phyloP scores from a whole-genome alignment of 306 rosid species.

The Vigna reflexopilosa region DNA sequence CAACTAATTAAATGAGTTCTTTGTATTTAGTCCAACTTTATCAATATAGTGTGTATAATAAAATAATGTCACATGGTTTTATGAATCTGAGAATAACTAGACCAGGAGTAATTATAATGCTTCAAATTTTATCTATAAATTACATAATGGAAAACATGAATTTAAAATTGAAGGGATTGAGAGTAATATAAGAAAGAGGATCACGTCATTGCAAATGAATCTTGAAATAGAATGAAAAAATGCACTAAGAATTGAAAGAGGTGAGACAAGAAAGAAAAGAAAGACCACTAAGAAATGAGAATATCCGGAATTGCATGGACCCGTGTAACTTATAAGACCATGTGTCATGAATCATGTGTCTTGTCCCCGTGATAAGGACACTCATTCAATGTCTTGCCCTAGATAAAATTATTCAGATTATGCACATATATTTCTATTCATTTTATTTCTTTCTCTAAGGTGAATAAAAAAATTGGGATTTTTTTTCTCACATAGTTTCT shows the following conservation, averaged over 20 bases:
- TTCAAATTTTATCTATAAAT: not conserved
- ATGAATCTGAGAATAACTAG: not conserved
- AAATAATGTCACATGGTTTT: not conserved
- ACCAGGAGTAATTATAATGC: not conserved
- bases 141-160: not conserved
- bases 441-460: not conserved
- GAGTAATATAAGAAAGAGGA: not conserved
- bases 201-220: not conserved
- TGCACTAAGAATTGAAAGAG: no score
- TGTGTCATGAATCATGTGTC: conserved; percentile 31
- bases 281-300: not conserved
- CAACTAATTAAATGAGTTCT: not conserved
- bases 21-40: not conserved
- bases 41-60: not conserved
- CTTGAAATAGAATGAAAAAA: not conserved
- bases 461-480: no score
- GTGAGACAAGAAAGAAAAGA: conserved; percentile 5
- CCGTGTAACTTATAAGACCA: conserved; percentile 5
- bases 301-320: not conserved
- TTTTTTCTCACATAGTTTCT: no score
- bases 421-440: not conserved
- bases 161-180: not conserved
- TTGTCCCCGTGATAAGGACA: conserved; percentile 13
- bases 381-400: conserved; percentile 8
- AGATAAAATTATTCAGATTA: not conserved